Conservation (phyloP, 2,329 filamentous ascomycete genomes). For the Fusarium clavum region DNA sequence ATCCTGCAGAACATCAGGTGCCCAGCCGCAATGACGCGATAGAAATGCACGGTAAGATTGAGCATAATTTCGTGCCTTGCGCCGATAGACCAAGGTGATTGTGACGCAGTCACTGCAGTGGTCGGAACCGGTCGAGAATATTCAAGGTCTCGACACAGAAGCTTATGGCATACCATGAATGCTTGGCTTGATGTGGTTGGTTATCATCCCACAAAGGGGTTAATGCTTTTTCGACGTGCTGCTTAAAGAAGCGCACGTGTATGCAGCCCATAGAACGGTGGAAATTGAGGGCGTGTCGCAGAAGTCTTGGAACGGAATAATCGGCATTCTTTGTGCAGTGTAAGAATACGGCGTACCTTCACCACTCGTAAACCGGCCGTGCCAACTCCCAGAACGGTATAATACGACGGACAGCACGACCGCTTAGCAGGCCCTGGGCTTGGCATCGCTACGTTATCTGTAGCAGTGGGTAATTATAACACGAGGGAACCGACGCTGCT, state of each 20-base stretch:
- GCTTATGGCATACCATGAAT: conserved; percentile 35
- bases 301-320: conserved; percentile 48
- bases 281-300: conserved; percentile 46
- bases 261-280: conserved; percentile 39
- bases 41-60: conserved; percentile 43
- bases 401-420: conserved; percentile 31
- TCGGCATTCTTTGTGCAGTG: conserved; percentile 42
- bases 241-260: conserved; percentile 40
- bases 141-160: conserved; percentile 26
- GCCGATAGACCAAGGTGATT: conserved; percentile 24
- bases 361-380: conserved; percentile 27
- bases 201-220: conserved; percentile 33
- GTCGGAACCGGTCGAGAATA: conserved; percentile 17
- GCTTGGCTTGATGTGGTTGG: conserved; percentile 39
- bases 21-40: conserved; percentile 45
- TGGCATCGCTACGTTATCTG: conserved; percentile 31
- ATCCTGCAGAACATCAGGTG: conserved; percentile 46
- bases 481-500: conserved; percentile 10
- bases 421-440: conserved; percentile 33
- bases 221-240: conserved; percentile 37
- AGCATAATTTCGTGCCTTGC: conserved; percentile 41
- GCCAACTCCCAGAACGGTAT: conserved; percentile 39
- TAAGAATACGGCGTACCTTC: conserved; percentile 33
- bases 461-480: conserved; percentile 17
- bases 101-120: conserved; percentile 31